Evolutionary conservation across 768 basidiomycete species (phyloP), one percentile per base, ranked within the genome.

Genomic region (Vishniacozyma victoriae): DNA sequence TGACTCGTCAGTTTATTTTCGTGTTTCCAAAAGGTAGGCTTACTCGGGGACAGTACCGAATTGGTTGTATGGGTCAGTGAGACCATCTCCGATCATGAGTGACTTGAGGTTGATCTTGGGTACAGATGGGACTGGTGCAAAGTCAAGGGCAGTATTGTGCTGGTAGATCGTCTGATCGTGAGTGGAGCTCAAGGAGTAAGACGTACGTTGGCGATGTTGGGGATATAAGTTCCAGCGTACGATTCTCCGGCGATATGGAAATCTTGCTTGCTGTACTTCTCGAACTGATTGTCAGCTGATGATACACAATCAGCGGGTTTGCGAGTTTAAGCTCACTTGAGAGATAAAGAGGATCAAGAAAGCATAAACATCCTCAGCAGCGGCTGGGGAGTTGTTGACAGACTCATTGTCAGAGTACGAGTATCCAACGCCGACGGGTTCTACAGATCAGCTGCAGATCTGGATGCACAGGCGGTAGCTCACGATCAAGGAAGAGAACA

Each of bases 361-460:
- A 18, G 73, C 69, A 51, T 73, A 75, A 12, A 99, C 89, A 52
- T 97, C 92, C 72, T 86, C 79, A 16, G 87, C 93, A 2, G 89
- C 89, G 18, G 82, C 82, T 3, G 88, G 88, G 46, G 83, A 86
- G 37, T 79, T 87, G 72, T 82, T 79, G 41, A 96, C 85, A 1
- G 52, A 55, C 29, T 82, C 82, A 31, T 85, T 82, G 12, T 69
- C 70, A 15, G 71, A 54, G 67, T 92, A 96, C 0, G 87, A 91
- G 74, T 79, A 93, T 25, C 93, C 92, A 31, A 95, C 92, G 47
- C 85, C 81, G 58, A 92, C 80, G 16, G 92, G 92, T 64, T 74
- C 61, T 63, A 41, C 25, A 20, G 14, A n/a, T 39, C 29, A 46
- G 35, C 12, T 51, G 33, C 60, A 52, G 26, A 53, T 2, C 33